A percentile compares a stretch with the other conserved stretches of the same genome.
Conservation (phyloP, 2,329 filamentous ascomycete species). For the Teratosphaeria pseudoeucalypti region DNA sequence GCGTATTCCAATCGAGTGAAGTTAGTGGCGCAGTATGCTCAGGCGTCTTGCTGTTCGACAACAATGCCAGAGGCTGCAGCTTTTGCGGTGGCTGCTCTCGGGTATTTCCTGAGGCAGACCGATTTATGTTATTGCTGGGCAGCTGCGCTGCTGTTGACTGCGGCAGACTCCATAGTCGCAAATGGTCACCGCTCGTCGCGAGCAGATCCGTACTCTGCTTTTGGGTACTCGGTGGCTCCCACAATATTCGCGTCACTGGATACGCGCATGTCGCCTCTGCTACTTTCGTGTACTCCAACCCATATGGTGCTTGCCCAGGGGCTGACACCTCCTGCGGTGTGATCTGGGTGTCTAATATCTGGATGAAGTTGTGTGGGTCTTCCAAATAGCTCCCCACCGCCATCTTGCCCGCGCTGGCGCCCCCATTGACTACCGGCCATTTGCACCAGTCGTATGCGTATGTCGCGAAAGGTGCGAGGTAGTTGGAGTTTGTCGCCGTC, state of each 20-base stretch:
- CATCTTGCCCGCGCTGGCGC: conserved; percentile 78
- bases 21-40: conserved; percentile 96
- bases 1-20: conserved; percentile 94
- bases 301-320: conserved; percentile 61
- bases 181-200: conserved; percentile 87
- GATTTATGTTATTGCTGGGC: conserved; percentile 56
- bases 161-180: conserved; percentile 87
- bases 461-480: conserved; percentile 85
- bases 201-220: conserved; percentile 93
- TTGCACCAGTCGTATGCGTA: conserved; percentile 99
- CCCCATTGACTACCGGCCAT: conserved; percentile 63
- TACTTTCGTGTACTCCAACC: conserved; percentile 81
- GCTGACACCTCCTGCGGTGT: conserved; percentile 56
- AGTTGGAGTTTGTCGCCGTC: conserved; percentile 71
- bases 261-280: conserved; percentile 97
- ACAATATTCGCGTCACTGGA: conserved; percentile 86
- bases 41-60: conserved; percentile 96
- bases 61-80: conserved; percentile 78
- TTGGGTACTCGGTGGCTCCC: conserved; percentile 89
- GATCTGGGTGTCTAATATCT: conserved; percentile 87
- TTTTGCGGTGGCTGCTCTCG: conserved; percentile 59
- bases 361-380: conserved; percentile 97
- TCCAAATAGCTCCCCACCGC: conserved; percentile 94
- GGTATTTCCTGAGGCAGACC: conserved; percentile 51
- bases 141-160: conserved; percentile 19